Evolutionary conservation across 2,329 filamentous ascomycete species (phyloP).

Genomic region (Ophiosphaerella herpotricha): DNA sequence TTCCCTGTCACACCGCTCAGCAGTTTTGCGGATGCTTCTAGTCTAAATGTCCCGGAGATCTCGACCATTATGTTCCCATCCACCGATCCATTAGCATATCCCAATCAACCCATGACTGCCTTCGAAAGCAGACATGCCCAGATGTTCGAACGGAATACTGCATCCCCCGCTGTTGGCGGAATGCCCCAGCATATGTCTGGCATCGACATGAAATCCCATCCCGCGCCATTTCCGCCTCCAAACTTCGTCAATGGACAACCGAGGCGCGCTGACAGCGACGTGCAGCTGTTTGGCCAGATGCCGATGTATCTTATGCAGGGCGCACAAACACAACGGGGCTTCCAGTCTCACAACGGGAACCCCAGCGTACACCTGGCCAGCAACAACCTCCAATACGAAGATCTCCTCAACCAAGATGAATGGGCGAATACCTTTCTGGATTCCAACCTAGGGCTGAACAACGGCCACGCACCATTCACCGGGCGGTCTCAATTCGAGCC

Average conservation of each 20-base stretch:
- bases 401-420: constrained; percentile 46
- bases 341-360: constrained; percentile 29
- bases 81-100: constrained; percentile 77
- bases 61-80: constrained; percentile 82
- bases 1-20: constrained; percentile 37
- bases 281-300: constrained; percentile 71
- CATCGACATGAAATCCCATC: constrained; percentile 35
- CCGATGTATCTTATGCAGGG: constrained; percentile 71
- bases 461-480: constrained; percentile 23
- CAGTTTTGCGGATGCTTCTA: constrained; percentile 36
- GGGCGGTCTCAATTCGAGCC: constrained; percentile 23
- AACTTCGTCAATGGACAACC: constrained; percentile 18
- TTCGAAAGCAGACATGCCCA: constrained; percentile 52
- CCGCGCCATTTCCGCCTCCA: constrained; percentile 27
- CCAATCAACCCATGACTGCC: constrained; percentile 72
- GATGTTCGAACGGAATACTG: constrained; percentile 30
- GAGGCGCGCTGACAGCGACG: constrained; percentile 65
- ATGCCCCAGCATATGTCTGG: constrained; percentile 25
- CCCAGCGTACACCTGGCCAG: constrained; percentile 28
- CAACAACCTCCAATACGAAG: constrained; percentile 41
- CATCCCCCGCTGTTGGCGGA: constrained; percentile 18
- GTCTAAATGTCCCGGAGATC: constrained; percentile 60
- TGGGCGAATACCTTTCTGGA: constrained; percentile 48
- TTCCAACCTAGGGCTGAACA: constrained; percentile 35
- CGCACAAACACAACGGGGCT: constrained; percentile 28